Evolutionary conservation across 345 rosid genomes (phyloP).

Genomic region (Eucalyptus melliodora): DNA sequence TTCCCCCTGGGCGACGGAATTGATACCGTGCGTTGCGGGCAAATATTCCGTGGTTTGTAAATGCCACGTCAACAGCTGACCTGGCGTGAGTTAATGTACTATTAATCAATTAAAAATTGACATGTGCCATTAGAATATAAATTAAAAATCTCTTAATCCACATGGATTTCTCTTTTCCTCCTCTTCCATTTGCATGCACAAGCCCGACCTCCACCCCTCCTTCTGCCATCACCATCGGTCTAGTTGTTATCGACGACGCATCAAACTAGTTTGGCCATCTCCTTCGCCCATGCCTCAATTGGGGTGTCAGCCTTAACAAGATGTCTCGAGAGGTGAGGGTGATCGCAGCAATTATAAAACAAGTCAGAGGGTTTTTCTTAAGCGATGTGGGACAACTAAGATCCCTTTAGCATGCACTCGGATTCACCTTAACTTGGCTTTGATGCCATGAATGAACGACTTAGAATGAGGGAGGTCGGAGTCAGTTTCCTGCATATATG

Average conservation of each 20-base stretch:
- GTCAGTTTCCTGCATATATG: accelerated
- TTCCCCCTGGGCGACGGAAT: not conserved
- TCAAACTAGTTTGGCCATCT: not conserved
- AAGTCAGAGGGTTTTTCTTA: too few species aligned
- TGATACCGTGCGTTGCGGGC: not conserved
- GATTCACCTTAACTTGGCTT: too few species aligned
- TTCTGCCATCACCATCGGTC: not conserved
- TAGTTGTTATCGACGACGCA: not conserved
- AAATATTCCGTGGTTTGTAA: too few species aligned
- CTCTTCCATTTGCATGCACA: not conserved
- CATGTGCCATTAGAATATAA: not conserved
- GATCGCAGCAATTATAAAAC: too few species aligned
- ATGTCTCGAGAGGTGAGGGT: too few species aligned
- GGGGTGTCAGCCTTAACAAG: too few species aligned
- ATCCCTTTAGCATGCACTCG: too few species aligned
- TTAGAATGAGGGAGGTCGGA: accelerated
- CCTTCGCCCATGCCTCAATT: not conserved
- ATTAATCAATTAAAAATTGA: too few species aligned
- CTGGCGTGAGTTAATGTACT: too few species aligned
- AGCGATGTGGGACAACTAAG: accelerated
- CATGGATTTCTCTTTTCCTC: too few species aligned
- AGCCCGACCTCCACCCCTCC: not conserved
- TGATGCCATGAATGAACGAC: too few species aligned
- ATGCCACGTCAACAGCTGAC: not conserved
- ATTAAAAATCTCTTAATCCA: too few species aligned